Base-by-base conservation (phyloP, 345 rosid genomes). In the Geranium brycei region DNA sequence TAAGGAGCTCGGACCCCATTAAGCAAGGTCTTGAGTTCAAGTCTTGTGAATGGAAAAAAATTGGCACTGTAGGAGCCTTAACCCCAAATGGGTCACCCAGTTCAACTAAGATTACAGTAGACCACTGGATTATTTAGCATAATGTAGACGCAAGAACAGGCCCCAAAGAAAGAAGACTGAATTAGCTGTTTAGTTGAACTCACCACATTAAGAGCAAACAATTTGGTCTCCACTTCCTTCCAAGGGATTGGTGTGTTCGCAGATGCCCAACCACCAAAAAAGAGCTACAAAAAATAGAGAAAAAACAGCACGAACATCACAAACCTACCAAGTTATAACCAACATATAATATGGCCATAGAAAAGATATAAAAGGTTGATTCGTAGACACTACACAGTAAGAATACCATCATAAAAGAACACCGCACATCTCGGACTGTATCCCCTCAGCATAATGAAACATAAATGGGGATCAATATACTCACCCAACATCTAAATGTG, bases 201-300 rank as follows among this genome's bases (percentile, higher is more conserved):
- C 68, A 92, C 98, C 82, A 80, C 96, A 81, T 86, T 82, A 64
- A 92, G 86, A 68, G 84, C 80, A 71, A 92, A 92, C 69, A 89
- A 75, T 74, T 87, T 87, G 58, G 83, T 71, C 75, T 92, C 98
- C 69, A 92, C 82, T 77, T 87, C 95, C 71, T 79, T 86, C 93
- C 92, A 89, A 65, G 81, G 85, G 69, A 83, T 78, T 59, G 85
- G 67, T 65, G 66, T 72, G 78, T 72, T 86, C 69, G 81, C 63
- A 74, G 85, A 78, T 72, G 75, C 67, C 82, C 85, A 82, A 69
- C 88, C 81, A 67, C 83, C 80, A 64, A 78, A 87, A 74, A 82
- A 79, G 66, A 92, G 75, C 96, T 92, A 63, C 64, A 81, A 19
- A 19, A 40, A 53, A 62, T 57, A 41, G 51, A 41, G 55, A 73